Conservation (phyloP, 768 basidiomycete genomes). For the Suillus brevipes region DNA sequence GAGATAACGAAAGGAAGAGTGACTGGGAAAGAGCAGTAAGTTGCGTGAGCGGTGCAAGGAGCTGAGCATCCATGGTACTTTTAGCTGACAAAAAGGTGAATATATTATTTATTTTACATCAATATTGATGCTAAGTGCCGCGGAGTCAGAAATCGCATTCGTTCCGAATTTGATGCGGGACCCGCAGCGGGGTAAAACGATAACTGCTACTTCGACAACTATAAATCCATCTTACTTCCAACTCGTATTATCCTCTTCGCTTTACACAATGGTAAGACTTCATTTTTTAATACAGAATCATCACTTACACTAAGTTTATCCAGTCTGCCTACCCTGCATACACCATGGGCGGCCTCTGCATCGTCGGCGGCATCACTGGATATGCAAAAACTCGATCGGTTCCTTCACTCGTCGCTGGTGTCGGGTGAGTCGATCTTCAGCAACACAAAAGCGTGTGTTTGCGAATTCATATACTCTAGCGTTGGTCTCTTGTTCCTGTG, state of each 20-base stretch:
- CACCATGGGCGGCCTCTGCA: slow-evolving; percentile 72
- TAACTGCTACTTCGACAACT: background rate
- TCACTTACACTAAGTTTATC: background rate
- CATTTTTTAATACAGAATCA: background rate
- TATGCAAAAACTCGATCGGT: slow-evolving; percentile 72
- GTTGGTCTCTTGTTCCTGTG: slow-evolving; percentile 80
- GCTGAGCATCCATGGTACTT: slow-evolving; percentile 46
- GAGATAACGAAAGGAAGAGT: slow-evolving; percentile 67
- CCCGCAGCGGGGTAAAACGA: background rate
- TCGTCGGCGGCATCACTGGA: slow-evolving; percentile 75
- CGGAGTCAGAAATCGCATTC: background rate
- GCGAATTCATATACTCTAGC: slow-evolving; percentile 35
- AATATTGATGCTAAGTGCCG: background rate
- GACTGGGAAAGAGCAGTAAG: slow-evolving; percentile 65
- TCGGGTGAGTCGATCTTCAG: slow-evolving; percentile 50
- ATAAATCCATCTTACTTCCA: background rate
- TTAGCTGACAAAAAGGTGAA: background rate
- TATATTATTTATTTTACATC: background rate
- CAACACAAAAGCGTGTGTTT: background rate
- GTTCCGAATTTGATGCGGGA: too few species aligned
- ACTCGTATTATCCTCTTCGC: too few species aligned
- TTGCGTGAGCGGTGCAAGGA: slow-evolving; percentile 61
- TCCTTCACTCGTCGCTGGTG: slow-evolving; percentile 81
- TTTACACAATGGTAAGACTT: background rate
- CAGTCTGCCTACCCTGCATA: slow-evolving; percentile 84